These are phyloP conservation scores for Axilococcus clingmanii DNA, from an alignment of 139 green algal genomes.

Conservation along the genomic window DNA sequence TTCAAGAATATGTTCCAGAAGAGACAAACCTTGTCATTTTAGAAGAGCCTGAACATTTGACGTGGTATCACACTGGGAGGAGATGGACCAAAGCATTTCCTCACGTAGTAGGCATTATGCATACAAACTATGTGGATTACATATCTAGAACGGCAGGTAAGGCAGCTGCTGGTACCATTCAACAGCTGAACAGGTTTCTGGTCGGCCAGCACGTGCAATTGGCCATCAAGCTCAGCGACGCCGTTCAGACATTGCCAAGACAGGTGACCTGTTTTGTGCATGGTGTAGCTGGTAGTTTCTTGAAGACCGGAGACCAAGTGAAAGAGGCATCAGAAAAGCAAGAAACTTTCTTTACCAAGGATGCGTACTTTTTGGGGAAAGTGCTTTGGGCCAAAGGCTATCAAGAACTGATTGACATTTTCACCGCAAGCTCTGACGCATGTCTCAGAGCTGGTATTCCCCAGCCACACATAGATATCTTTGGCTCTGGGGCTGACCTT, in stretches of 20 bases:
- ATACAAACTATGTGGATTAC: constrained; percentile 71
- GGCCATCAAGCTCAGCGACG: constrained; percentile 88
- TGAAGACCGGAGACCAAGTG: constrained; percentile 43
- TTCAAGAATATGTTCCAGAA: constrained; percentile 39
- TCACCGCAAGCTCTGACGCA: constrained; percentile 41
- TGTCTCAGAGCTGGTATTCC: constrained; percentile 18
- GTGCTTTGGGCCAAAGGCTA: constrained; percentile 90
- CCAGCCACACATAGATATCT: constrained; percentile 59
- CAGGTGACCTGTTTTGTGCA: constrained; percentile 79
- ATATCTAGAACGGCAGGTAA: constrained; percentile 18
- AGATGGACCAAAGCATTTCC: constrained; percentile 52
- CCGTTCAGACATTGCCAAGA: constrained; percentile 78
- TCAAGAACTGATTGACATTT: constrained; percentile 46
- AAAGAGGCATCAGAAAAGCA: background rate
- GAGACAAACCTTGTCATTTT: constrained; percentile 42
- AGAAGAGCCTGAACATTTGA: constrained; percentile 68
- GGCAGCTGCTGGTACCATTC: constrained; percentile 6
- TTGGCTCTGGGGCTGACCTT: constrained; percentile 70
- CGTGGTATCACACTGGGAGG: constrained; percentile 53
- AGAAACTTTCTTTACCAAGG: constrained; percentile 29
- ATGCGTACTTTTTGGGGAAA: constrained; percentile 78
- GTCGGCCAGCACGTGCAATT: constrained; percentile 71
- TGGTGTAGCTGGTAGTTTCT: constrained; percentile 73
- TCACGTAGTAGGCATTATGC: constrained; percentile 48
- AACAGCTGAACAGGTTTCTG: constrained; percentile 55